Evolutionary conservation across 768 basidiomycete genomes (phyloP).

Genomic region (Nevesoporus exiguus): DNA sequence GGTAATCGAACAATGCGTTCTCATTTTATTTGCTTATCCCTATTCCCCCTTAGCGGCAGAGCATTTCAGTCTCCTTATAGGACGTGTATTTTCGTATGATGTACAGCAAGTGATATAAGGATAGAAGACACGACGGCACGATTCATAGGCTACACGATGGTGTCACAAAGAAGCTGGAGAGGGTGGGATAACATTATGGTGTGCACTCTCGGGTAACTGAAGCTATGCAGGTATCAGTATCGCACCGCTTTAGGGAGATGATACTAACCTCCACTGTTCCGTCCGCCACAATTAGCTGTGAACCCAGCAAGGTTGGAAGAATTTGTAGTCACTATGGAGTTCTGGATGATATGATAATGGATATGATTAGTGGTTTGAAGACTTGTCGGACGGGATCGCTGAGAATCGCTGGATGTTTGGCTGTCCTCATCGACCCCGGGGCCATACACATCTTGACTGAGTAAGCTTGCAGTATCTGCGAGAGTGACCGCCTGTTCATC

Average conservation of each 20-base stretch:
- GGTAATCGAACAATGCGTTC: too few species aligned
- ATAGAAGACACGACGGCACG: too few species aligned
- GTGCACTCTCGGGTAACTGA: neutral
- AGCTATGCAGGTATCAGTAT: conserved; percentile 1
- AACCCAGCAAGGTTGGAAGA: neutral
- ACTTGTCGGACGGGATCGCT: neutral
- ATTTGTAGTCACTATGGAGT: conserved; percentile 6
- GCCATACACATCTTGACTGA: neutral
- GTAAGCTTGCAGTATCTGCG: neutral
- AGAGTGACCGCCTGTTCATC: neutral
- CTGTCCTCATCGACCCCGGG: neutral
- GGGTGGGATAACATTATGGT: neutral
- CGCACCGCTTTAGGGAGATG: neutral
- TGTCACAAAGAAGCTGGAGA: neutral
- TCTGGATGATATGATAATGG: neutral
- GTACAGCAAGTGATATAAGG: too few species aligned
- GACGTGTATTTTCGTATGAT: too few species aligned
- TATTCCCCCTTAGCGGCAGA: too few species aligned
- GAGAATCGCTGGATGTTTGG: neutral
- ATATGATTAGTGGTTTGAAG: neutral
- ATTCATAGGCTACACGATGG: neutral
- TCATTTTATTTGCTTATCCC: too few species aligned
- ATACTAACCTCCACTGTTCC: neutral
- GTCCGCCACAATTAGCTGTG: neutral
- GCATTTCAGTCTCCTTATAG: too few species aligned